Percentiles rank a stretch among this genome's conserved stretches.
phyloP scores from a whole-genome alignment of 257 asterid species.

The Capsicum pubescens region DNA sequence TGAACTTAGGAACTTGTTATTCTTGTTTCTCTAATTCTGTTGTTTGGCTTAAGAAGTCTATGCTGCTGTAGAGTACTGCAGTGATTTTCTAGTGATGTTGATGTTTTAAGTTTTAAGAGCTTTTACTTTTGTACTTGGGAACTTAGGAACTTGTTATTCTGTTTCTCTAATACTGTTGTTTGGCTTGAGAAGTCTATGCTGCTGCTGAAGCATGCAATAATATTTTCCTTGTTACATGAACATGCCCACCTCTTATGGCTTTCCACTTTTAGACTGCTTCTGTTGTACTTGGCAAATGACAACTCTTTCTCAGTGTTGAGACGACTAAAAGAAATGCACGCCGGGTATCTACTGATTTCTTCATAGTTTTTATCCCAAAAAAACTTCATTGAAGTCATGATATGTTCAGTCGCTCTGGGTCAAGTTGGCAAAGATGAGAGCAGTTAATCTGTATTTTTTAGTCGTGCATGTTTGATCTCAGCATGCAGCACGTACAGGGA shows the following conservation, averaged over 20 bases:
- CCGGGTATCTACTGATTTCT: background rate
- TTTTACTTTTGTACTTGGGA: conserved; percentile 9
- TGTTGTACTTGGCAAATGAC: background rate
- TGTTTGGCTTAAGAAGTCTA: background rate
- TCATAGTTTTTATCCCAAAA: too few relatives aligned
- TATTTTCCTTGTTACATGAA: background rate
- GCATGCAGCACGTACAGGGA: too few relatives aligned
- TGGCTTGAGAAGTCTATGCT: background rate
- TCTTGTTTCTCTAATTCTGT: background rate
- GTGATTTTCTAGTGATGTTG: background rate
- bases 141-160: background rate
- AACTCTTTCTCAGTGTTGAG: background rate
- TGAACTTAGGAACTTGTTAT: background rate
- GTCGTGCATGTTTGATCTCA: too few relatives aligned
- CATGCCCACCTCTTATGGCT: background rate
- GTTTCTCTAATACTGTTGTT: background rate
- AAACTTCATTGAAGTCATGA: too few relatives aligned
- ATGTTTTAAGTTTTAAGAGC: background rate
- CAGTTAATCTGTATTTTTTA: too few relatives aligned
- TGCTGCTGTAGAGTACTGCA: background rate
- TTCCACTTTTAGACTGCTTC: background rate
- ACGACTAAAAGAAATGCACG: background rate
- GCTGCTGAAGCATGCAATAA: background rate
- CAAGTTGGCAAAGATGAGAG: too few relatives aligned
- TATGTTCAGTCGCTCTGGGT: too few relatives aligned